Evolutionary conservation across 2,329 filamentous ascomycete genomes (phyloP).

Genomic region (Exophiala dermatitidis): DNA sequence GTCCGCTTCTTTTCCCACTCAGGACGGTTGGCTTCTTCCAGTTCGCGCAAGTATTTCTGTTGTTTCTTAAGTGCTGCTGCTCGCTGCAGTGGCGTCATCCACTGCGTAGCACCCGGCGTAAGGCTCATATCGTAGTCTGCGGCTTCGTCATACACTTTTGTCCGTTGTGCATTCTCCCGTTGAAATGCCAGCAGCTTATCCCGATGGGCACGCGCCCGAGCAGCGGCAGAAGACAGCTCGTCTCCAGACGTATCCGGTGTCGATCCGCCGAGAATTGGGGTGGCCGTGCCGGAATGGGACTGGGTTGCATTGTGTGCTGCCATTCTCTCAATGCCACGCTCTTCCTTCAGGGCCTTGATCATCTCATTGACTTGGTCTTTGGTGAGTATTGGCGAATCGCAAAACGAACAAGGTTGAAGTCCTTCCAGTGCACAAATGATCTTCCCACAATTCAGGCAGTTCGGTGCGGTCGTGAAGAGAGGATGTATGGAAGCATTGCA

Average conservation of each 20-base stretch:
- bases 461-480: conserved; percentile 82
- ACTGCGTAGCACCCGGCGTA: conserved; percentile 59
- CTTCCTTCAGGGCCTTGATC: conserved; percentile 73
- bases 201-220: conserved; percentile 56
- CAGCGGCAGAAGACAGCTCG: conserved; percentile 29
- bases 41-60: conserved; percentile 72
- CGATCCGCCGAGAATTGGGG: conserved; percentile 29
- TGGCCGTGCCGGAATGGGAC: conserved; percentile 34
- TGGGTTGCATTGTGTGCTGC: conserved; percentile 65
- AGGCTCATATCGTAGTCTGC: conserved; percentile 60
- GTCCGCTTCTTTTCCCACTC: conserved; percentile 85
- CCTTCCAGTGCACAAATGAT: conserved; percentile 93
- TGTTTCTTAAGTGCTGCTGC: conserved; percentile 78
- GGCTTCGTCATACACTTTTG: conserved; percentile 79
- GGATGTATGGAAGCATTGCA: conserved; percentile 86
- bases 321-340: conserved; percentile 82
- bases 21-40: conserved; percentile 76
- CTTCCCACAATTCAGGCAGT: conserved; percentile 87
- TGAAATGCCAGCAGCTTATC: conserved; percentile 78
- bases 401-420: conserved; percentile 88
- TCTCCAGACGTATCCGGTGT: conserved; percentile 31
- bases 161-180: conserved; percentile 74
- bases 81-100: conserved; percentile 75
- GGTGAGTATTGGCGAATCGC: conserved; percentile 65
- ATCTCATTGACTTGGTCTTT: conserved; percentile 72